phyloP scores from a whole-genome alignment of 2,329 filamentous ascomycete species.

The Exophiala sideris region DNA sequence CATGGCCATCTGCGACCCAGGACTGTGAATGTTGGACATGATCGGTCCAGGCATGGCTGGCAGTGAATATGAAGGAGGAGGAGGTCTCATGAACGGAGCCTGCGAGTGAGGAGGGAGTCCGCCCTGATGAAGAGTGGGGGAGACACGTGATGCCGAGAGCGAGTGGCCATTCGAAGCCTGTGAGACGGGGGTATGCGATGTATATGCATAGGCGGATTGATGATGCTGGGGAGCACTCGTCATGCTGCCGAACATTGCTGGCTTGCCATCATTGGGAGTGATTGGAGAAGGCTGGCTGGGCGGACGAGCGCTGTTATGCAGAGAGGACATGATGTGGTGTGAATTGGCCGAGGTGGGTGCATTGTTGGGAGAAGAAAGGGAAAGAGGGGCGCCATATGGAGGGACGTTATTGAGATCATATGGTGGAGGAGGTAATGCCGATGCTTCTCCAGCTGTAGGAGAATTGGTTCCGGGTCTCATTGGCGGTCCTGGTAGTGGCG shows the following conservation, averaged over 20 bases:
- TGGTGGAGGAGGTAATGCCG: conserved; percentile 60
- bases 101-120: conserved; percentile 16
- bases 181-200: conserved; percentile 51
- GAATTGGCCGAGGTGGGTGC: conserved; percentile 25
- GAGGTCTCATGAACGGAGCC: conserved; percentile 39
- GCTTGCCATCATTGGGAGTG: conserved; percentile 37
- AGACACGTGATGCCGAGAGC: conserved; percentile 48
- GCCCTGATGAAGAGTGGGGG: conserved; percentile 51
- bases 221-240: conserved; percentile 43
- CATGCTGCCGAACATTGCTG: conserved; percentile 50
- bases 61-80: conserved; percentile 54
- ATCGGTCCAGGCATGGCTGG: conserved; percentile 65
- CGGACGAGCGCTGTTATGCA: conserved; percentile 18
- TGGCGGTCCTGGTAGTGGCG: conserved; percentile 53
- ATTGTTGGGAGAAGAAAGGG: conserved; percentile 27
- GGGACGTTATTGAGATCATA: conserved; percentile 59
- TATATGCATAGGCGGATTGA: conserved; percentile 48
- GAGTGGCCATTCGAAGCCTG: conserved; percentile 41
- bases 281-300: conserved; percentile 26
- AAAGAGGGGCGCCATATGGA: conserved; percentile 12
- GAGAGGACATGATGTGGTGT: conserved; percentile 14
- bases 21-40: conserved; percentile 74
- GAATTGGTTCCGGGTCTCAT: conserved; percentile 55
- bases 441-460: conserved; percentile 55
- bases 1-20: conserved; percentile 67